A percentile compares a stretch with the other conserved stretches of the same genome.
Conservation (phyloP, 2,329 filamentous ascomycete species). For the Dactylonectria estremocensis region DNA sequence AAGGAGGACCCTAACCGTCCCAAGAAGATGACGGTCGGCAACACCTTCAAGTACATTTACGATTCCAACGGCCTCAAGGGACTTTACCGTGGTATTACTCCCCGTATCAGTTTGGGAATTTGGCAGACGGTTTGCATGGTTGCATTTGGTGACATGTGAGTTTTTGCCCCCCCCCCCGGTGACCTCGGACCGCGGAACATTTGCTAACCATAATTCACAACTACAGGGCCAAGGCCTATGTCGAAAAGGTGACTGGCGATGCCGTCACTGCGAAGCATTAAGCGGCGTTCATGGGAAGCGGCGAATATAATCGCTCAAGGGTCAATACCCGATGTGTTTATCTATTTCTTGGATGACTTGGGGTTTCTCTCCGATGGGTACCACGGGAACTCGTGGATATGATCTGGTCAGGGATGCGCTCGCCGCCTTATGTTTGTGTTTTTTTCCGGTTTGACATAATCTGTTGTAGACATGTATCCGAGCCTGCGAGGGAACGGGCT, state of each 20-base stretch:
- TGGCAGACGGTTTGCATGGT: constrained; percentile 99
- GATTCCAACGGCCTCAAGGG: constrained; percentile 88
- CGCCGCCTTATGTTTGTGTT: constrained; percentile 31
- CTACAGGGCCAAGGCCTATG: constrained; percentile 75
- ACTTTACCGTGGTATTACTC: constrained; percentile 94
- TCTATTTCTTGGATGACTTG: constrained; percentile 37
- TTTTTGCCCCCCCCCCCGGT: constrained; percentile 48
- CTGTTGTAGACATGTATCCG: constrained; percentile 34
- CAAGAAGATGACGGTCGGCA: constrained; percentile 98
- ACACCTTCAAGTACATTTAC: constrained; percentile 91
- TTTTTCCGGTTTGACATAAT: constrained; percentile 24
- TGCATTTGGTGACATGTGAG: constrained; percentile 96
- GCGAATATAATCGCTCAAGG: constrained; percentile 36
- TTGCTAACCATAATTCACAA: constrained; percentile 40
- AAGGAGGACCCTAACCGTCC: constrained; percentile 97
- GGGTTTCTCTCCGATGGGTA: constrained; percentile 34
- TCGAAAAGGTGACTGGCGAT: constrained; percentile 77
- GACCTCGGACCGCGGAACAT: background rate
- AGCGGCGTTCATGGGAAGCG: constrained; percentile 53
- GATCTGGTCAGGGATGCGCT: constrained; percentile 26
- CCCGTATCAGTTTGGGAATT: constrained; percentile 93
- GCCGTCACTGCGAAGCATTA: constrained; percentile 78
- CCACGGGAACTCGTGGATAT: constrained; percentile 15
- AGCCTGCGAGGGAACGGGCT: constrained; percentile 26
- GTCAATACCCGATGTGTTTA: constrained; percentile 38